Evolutionary conservation across 768 basidiomycete genomes (phyloP), one percentile per base, ranked within the genome.

Genomic region (Panaeolus cyanescens): DNA sequence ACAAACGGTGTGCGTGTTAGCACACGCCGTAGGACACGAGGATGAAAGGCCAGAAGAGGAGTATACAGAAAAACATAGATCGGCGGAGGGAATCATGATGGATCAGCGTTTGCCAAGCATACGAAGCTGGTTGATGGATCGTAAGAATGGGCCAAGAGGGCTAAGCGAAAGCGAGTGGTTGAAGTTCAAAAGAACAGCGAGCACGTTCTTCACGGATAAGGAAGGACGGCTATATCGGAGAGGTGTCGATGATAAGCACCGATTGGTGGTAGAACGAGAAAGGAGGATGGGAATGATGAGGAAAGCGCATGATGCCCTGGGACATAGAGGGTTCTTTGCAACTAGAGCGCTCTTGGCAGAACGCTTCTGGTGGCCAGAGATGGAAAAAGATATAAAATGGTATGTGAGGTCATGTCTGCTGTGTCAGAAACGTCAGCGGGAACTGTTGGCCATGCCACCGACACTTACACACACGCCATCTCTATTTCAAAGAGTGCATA

Each of bases 291-390:
- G 61, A 37, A 70, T 74, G 56, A 12, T 74, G 59, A 40, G 32
- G 37, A 25, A 12, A 3, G 45, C 63, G 7, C 74, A 73, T 56
- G 62, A 76, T 34, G 22, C 40, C 1, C 17, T 71, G 1, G 72
- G 71, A 19, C 71, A 76, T 59, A 59, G 67, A 59, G 71, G 71
- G 2, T 54, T 62, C 7, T 72, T 58, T 39, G 62, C 70, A 0
- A 73, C 68, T 0, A 54, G 50, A 0, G 8, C 59, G 2, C 22
- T 70, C 1, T 45, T 75, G 0, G 17, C 36, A 4, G 39, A 65
- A 34, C 15, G 67, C 1, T 74, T 75, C 55, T 75, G 71, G 71
- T 75, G 73, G 72, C 40, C 73, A 0, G 66, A 71, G 5, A 42
- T 72, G 31, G 64, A 68, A 10, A 28, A 32, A 1, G 71, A 75